Base-by-base conservation (phyloP, 2,329 filamentous ascomycete species). In the Ascochyta koolunga region DNA sequence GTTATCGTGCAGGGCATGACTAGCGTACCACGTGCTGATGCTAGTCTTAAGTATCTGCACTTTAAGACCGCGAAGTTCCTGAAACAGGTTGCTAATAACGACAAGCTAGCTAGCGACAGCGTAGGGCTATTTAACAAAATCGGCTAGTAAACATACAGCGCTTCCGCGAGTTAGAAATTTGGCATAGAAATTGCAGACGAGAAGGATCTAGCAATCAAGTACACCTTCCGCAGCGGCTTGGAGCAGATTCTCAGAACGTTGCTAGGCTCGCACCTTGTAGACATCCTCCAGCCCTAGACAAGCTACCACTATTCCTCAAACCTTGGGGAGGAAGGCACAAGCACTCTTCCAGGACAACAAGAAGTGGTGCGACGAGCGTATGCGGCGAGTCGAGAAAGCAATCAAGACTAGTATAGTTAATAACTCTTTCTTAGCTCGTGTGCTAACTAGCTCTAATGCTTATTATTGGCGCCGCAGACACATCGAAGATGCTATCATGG, bases 401-500 rank as follows among this genome's bases (percentile, higher is more conserved):
- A 42, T 50, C 13, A 5, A 35, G 10, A n/a, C 25, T 7, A 33
- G 35, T 13, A 41, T 33, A 13, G 39, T 29, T 8, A 39, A 21
- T n/a, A 45, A 54, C 10, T 54, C 51, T 2, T 54, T 54, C 10
- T 33, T 54, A 3, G 24, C 45, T 10, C 38, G 49, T 2, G 36
- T 53, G 3, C 21, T 57, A 9, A 35, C 40, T 57, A 8, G 54
- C 54, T n/a, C 33, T 57, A 8, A 53, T 50, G 54, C 49, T 57
- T 29, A 57, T 57, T n/a, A 54, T 54, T 2, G 54, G 49, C 31
- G 50, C 50, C 15, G 54, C 50, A 43, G 45, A 54, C 13, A 57
- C 50, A 8, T 45, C 38, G 7, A 57, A 53, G 21, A 57, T 50
- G 49, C 78, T 6, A 46, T 61, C n/a, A 55, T 51, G 1, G 82